Conservation (phyloP, 768 basidiomycete species). For the Psilocybe sp. region DNA sequence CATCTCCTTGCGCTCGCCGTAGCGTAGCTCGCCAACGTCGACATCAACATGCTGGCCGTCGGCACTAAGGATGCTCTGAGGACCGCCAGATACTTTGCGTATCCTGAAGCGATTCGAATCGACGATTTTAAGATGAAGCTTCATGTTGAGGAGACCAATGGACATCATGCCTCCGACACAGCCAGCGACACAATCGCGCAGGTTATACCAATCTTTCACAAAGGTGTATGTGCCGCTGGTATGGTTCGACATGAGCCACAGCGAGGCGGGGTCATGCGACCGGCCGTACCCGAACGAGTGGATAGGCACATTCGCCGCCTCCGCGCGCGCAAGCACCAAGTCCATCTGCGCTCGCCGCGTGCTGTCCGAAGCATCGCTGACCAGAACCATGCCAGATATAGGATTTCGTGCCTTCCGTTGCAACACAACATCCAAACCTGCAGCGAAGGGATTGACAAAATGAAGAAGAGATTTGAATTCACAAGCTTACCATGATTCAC, state of each 20-base stretch:
- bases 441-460: conserved; percentile 3
- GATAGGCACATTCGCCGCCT: conserved; percentile 95
- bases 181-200: conserved; percentile 88
- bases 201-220: conserved; percentile 96
- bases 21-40: conserved; percentile 89
- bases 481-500: conserved; percentile 78
- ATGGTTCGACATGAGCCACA: conserved; percentile 99
- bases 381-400: conserved; percentile 86
- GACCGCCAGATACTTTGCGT: conserved; percentile 91
- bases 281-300: conserved; percentile 97
- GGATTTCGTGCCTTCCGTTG: conserved; percentile 93
- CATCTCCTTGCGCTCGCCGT: conserved; percentile 98
- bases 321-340: conserved; percentile 92
- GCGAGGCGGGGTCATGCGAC: conserved; percentile 93
- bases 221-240: conserved; percentile 97
- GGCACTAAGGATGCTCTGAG: conserved; percentile 80
- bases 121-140: conserved; percentile 91
- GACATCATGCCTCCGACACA: conserved; percentile 97
- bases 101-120: conserved; percentile 90
- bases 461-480: neutral
- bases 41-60: conserved; percentile 95
- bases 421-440: conserved; percentile 89
- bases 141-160: conserved; percentile 90
- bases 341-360: conserved; percentile 97
- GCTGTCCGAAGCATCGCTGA: conserved; percentile 90